These are phyloP conservation scores for Zea mays DNA, from an alignment of 176 grass and related monocot genomes.

Conservation along the genomic window DNA sequence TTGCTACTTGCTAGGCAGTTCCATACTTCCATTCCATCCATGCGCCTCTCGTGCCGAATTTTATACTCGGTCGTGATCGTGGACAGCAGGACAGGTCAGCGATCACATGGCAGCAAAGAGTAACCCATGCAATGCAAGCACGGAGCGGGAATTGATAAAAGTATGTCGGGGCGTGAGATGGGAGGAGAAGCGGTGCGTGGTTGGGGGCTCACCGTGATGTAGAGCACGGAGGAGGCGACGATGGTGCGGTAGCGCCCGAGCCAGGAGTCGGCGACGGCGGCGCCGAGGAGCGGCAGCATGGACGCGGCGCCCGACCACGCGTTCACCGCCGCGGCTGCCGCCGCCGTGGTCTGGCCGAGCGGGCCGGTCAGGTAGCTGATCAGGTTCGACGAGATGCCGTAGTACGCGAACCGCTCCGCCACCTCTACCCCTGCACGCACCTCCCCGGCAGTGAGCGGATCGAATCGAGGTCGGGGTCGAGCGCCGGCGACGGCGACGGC, in stretches of 20 bases:
- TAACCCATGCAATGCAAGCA: not conserved
- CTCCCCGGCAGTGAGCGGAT: not conserved
- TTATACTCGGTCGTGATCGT: too few relatives aligned
- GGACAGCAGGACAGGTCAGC: not conserved
- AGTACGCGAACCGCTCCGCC: conserved; percentile 61
- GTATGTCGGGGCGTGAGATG: not conserved
- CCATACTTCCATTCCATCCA: not conserved
- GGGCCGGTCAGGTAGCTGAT: conserved; percentile 76
- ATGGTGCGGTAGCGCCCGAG: conserved; percentile 70
- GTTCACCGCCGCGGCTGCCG: conserved; percentile 55
- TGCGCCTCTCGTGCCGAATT: not conserved
- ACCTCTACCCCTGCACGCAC: conserved; percentile 52
- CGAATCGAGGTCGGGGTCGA: not conserved
- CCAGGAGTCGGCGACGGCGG: conserved; percentile 72
- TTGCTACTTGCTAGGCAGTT: not conserved
- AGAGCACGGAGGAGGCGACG: conserved; percentile 57
- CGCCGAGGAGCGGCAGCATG: conserved; percentile 69
- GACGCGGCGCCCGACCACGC: conserved; percentile 51
- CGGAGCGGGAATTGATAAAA: not conserved
- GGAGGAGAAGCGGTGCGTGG: not conserved
- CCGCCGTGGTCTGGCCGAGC: conserved; percentile 49
- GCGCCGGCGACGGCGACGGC: too few relatives aligned
- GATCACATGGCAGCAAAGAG: not conserved
- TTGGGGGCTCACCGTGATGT: conserved; percentile 43
- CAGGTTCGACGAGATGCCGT: conserved; percentile 57